Evolutionary conservation across 306 rosid species (phyloP).

Genomic region (peach (Prunus persica)): DNA sequence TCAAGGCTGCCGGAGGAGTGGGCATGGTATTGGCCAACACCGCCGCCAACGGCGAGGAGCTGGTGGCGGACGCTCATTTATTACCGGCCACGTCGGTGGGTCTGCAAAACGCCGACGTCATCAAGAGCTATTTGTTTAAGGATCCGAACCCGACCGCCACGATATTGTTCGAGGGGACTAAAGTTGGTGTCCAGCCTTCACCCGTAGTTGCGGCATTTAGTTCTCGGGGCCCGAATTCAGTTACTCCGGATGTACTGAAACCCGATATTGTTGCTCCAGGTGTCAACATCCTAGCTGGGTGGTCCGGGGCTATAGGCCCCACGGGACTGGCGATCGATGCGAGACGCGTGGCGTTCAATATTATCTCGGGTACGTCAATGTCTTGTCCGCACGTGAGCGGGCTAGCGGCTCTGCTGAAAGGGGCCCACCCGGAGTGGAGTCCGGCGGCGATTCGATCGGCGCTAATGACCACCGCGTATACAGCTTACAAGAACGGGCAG

Average conservation of each 20-base stretch:
- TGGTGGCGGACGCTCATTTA: slow-evolving; percentile 69
- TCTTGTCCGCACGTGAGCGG: slow-evolving; percentile 92
- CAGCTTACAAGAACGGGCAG: slow-evolving; percentile 41
- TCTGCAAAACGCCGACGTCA: slow-evolving; percentile 30
- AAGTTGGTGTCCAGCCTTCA: slow-evolving; percentile 54
- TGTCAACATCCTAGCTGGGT: slow-evolving; percentile 70
- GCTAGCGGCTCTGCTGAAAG: slow-evolving; percentile 61
- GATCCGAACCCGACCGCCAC: slow-evolving; percentile 47
- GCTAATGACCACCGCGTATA: slow-evolving; percentile 75
- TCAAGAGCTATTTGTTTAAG: slow-evolving; percentile 41
- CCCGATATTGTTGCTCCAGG: slow-evolving; percentile 91
- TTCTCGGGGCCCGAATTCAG: slow-evolving; percentile 64
- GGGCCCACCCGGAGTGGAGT: slow-evolving; percentile 73
- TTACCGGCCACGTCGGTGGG: slow-evolving; percentile 61
- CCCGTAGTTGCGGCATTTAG: slow-evolving; percentile 85
- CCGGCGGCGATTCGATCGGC: slow-evolving; percentile 79
- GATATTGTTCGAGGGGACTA: slow-evolving; percentile 58
- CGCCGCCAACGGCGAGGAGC: slow-evolving; percentile 49
- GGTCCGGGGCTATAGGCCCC: slow-evolving; percentile 43
- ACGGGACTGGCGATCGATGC: slow-evolving; percentile 31
- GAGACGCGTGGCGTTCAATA: slow-evolving; percentile 77
- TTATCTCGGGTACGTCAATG: slow-evolving; percentile 86
- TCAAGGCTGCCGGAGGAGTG: slow-evolving; percentile 62
- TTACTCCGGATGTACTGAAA: slow-evolving; percentile 56
- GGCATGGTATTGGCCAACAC: slow-evolving; percentile 70